Conservation (phyloP, 768 basidiomycete species). For the Saitozyma sp. region DNA sequence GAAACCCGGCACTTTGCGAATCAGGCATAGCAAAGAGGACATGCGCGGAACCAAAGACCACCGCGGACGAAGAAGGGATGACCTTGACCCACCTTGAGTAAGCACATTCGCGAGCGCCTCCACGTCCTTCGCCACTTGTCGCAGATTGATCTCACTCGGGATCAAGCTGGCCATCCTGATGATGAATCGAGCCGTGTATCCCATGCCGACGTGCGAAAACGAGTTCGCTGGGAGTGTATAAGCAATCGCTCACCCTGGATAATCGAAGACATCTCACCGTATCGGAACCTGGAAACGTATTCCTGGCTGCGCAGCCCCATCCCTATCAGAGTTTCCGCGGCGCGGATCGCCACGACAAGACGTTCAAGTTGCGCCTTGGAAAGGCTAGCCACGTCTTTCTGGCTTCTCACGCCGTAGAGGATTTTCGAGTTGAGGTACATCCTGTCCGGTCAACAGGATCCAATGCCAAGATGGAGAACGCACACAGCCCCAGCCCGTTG, state of each 20-base stretch:
- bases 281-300: constrained; percentile 21
- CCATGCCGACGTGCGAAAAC: constrained; percentile 16
- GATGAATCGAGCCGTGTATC: constrained; percentile 38
- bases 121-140: constrained; percentile 39
- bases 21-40: background rate
- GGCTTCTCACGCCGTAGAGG: constrained; percentile 32
- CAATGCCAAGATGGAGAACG: background rate
- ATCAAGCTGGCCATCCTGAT: constrained; percentile 39
- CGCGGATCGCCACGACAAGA: constrained; percentile 29
- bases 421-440: constrained; percentile 33
- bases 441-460: constrained; percentile 6
- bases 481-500: constrained; percentile 17
- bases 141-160: constrained; percentile 30
- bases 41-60: background rate
- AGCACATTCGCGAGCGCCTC: constrained; percentile 30
- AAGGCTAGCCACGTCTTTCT: constrained; percentile 29
- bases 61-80: background rate
- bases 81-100: constrained; percentile 22
- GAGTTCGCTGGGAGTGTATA: constrained; percentile 13
- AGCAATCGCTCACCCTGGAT: background rate
- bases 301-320: constrained; percentile 23
- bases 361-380: constrained; percentile 24
- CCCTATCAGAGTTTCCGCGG: constrained; percentile 32
- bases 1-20: constrained; percentile 40
- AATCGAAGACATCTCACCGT: constrained; percentile 14